A percentile compares a stretch with the other conserved stretches of the same genome.
Conservation (phyloP, 202 grass and related monocot species). For the Setaria italica region DNA sequence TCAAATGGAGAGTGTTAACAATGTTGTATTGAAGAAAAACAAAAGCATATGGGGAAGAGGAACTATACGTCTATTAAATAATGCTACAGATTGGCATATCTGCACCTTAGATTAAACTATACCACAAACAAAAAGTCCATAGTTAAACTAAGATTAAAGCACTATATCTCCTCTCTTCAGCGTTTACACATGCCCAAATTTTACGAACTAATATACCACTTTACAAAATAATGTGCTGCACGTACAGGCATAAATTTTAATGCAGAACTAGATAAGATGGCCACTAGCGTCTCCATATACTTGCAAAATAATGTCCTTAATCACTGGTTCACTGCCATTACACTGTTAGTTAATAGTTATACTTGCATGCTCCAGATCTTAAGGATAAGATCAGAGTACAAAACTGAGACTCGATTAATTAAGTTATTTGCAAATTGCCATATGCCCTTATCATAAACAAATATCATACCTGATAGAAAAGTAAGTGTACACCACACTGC, state of each 20-base stretch:
- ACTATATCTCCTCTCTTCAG: background rate
- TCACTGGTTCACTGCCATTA: background rate
- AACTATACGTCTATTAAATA: background rate
- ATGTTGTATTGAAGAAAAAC: background rate
- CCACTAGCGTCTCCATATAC: background rate
- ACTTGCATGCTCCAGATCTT: conserved; percentile 14
- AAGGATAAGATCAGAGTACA: conserved; percentile 17
- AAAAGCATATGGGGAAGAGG: background rate
- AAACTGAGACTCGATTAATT: background rate
- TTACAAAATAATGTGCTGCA: background rate
- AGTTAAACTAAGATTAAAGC: background rate
- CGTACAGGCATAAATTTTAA: background rate
- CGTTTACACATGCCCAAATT: conserved; percentile 12
- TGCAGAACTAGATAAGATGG: background rate
- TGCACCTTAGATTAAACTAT: background rate
- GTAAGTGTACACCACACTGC: background rate
- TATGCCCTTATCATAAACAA: conserved; percentile 1
- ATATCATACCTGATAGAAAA: background rate
- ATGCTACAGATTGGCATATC: background rate
- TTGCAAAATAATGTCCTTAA: background rate
- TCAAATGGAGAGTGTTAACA: background rate
- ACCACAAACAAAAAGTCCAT: background rate
- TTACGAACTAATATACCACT: background rate
- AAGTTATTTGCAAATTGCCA: background rate
- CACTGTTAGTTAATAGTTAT: background rate